phyloP scores from a whole-genome alignment of 768 basidiomycete species.

The Tephrocybe rancida region DNA sequence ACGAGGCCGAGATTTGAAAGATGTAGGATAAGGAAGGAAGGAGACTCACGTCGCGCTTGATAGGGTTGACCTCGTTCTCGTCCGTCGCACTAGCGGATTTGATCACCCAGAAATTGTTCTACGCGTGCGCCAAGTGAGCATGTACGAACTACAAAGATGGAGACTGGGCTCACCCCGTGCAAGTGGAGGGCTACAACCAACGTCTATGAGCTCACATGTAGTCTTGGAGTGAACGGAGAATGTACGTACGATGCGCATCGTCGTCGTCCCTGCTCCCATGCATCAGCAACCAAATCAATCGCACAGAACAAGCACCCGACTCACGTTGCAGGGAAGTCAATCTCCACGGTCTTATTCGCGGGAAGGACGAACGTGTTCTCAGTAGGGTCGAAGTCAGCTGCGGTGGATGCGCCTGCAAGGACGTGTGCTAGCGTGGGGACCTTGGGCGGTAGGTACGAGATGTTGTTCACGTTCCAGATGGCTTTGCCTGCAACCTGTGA shows the following conservation, averaged over 20 bases:
- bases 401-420: conserved; percentile 38
- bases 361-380: conserved; percentile 44
- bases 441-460: conserved; percentile 30
- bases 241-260: conserved; percentile 28
- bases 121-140: too few relatives aligned
- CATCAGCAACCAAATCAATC: background rate
- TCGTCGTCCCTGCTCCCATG: conserved; percentile 23
- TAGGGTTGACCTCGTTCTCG: conserved; percentile 50
- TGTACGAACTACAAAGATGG: background rate
- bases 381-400: conserved; percentile 30
- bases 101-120: conserved; percentile 43
- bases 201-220: background rate
- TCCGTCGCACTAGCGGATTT: conserved; percentile 32
- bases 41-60: conserved; percentile 23
- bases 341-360: conserved; percentile 37
- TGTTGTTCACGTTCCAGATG: conserved; percentile 34
- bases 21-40: background rate
- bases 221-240: background rate
- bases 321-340: conserved; percentile 34
- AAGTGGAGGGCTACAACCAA: conserved; percentile 28
- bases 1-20: too few relatives aligned
- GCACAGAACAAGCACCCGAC: too few relatives aligned
- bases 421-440: conserved; percentile 35
- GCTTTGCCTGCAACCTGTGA: conserved; percentile 20
- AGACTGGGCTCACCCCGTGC: conserved; percentile 25